phyloP scores from a whole-genome alignment of 352 stramenopile genomes.

The Pythium volutum region DNA sequence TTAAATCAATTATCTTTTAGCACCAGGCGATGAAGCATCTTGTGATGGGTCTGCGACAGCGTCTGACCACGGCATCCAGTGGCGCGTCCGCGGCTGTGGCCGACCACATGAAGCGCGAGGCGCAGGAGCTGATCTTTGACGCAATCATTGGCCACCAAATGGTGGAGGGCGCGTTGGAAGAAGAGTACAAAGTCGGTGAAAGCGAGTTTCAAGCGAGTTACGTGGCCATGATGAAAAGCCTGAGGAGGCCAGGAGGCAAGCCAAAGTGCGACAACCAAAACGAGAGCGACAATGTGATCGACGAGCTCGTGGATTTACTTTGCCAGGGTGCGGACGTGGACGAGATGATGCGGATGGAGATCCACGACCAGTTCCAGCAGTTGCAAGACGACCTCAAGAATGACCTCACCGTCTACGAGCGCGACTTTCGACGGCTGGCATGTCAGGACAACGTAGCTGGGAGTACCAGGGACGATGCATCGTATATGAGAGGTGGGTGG shows the following conservation, averaged over 20 bases:
- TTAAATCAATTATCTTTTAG: constrained; percentile 20
- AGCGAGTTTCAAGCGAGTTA: constrained; percentile 36
- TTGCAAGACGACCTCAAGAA: constrained; percentile 24
- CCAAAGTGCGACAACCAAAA: constrained; percentile 12
- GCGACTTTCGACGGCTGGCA: constrained; percentile 36
- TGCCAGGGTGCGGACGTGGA: constrained; percentile 24
- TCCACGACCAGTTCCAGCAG: constrained; percentile 30
- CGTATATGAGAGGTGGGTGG: constrained; percentile 46
- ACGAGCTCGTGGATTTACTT: background rate
- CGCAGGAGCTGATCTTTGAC: constrained; percentile 61
- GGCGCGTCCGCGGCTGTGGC: constrained; percentile 4
- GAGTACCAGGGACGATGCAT: constrained; percentile 33
- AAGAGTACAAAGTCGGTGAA: constrained; percentile 42
- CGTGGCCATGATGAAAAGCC: constrained; percentile 27
- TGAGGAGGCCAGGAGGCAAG: constrained; percentile 8
- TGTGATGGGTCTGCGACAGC: constrained; percentile 20
- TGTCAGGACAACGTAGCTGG: constrained; percentile 33
- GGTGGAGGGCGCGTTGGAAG: constrained; percentile 53
- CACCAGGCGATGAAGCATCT: constrained; percentile 54
- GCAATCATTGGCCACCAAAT: constrained; percentile 69
- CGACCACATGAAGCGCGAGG: constrained; percentile 21
- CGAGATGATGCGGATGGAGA: constrained; percentile 51
- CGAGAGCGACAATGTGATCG: constrained; percentile 11
- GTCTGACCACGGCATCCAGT: constrained; percentile 19
- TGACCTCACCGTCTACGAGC: constrained; percentile 37